These are phyloP conservation scores for Fusarium xyrophilum DNA, from an alignment of 2,329 filamentous ascomycete genomes.

Conservation along the genomic window DNA sequence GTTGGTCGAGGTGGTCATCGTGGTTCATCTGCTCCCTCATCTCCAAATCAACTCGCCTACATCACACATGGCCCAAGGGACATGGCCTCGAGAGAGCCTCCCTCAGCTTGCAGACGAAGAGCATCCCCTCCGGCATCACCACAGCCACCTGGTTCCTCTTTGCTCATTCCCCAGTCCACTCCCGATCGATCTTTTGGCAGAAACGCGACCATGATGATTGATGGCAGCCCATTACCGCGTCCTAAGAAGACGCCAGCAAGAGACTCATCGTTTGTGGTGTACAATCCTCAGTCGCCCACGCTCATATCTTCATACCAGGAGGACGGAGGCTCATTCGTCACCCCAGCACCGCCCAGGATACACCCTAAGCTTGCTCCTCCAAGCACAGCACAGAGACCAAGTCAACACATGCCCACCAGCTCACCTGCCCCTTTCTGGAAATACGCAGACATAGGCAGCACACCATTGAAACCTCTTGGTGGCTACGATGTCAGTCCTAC, in stretches of 20 bases:
- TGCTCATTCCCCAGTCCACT: conserved; percentile 62
- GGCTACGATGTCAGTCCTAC: conserved; percentile 65
- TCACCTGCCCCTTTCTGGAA: conserved; percentile 90
- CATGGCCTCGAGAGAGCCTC: conserved; percentile 58
- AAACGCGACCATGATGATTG: conserved; percentile 53
- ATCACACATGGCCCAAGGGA: conserved; percentile 66
- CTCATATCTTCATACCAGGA: conserved; percentile 70
- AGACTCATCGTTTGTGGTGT: conserved; percentile 56
- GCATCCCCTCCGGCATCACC: conserved; percentile 64
- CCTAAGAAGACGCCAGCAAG: conserved; percentile 56
- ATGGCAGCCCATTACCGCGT: conserved; percentile 68
- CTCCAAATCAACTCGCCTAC: conserved; percentile 66
- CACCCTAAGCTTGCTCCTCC: conserved; percentile 79
- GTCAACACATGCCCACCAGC: conserved; percentile 84
- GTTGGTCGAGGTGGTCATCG: conserved; percentile 69
- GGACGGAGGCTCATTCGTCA: conserved; percentile 68
- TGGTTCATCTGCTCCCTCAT: conserved; percentile 75
- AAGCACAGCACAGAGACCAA: conserved; percentile 80
- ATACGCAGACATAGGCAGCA: conserved; percentile 78
- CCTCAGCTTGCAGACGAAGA: conserved; percentile 64
- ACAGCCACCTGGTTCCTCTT: conserved; percentile 57
- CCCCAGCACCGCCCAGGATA: conserved; percentile 75
- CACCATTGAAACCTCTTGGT: conserved; percentile 63
- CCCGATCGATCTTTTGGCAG: conserved; percentile 54
- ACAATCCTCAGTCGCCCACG: conserved; percentile 64